These are phyloP conservation scores for Geosiphon pyriformis DNA, from an alignment of 192 early-diverging fungal genomes.

Conservation along the genomic window DNA sequence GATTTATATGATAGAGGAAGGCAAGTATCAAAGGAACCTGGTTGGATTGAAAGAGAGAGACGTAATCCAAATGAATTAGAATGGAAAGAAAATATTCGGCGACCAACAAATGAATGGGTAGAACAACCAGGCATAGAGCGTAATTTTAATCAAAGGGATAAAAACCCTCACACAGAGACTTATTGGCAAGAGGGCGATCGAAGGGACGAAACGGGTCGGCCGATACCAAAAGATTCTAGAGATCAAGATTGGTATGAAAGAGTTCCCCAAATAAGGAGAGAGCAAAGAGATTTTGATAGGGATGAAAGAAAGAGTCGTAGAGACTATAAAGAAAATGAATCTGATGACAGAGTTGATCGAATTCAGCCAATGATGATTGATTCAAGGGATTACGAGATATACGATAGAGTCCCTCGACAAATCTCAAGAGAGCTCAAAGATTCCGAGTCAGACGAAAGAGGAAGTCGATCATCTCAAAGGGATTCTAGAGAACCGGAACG, in stretches of 20 bases:
- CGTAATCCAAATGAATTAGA: not conserved
- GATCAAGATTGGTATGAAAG: not conserved
- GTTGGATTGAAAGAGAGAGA: not conserved
- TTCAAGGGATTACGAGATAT: no score
- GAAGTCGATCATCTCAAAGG: constrained; percentile 1
- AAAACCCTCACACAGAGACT: constrained; percentile 5
- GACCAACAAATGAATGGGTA: not conserved
- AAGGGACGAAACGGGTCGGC: not conserved
- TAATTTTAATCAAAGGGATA: no score
- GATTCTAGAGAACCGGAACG: not conserved
- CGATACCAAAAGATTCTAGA: not conserved
- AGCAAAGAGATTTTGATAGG: not conserved
- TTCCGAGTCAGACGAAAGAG: not conserved
- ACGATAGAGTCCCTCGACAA: no score
- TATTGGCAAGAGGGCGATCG: constrained; percentile 2
- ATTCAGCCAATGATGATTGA: no score
- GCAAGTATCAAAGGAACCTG: no score
- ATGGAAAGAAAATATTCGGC: constrained; percentile 1
- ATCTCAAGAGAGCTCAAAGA: not conserved
- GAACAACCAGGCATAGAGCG: no score
- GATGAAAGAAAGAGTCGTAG: constrained; percentile 13
- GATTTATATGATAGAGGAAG: constrained; percentile 1
- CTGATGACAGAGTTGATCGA: no score
- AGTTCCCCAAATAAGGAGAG: not conserved
- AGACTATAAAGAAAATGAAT: no score